Percentiles rank a stretch among this genome's conserved stretches.
Conservation (phyloP, 768 basidiomycete species). For the Pilatotrama ljubarskyi region DNA sequence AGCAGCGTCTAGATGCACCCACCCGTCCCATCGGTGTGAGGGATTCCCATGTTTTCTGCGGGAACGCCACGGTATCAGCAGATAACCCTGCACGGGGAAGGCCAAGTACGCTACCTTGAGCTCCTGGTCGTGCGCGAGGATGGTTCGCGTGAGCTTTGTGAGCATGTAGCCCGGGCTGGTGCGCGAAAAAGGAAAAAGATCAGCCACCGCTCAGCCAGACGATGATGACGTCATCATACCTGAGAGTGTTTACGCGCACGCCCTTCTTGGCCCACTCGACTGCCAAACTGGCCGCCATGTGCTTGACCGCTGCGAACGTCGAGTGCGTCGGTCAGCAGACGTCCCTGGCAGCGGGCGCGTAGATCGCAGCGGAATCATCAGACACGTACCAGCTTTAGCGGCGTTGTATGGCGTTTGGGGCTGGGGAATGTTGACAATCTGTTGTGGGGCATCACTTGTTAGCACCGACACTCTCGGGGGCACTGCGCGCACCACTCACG, state of each 20-base stretch:
- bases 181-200: constrained; percentile 5
- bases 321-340: constrained; percentile 10
- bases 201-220: constrained; percentile 2
- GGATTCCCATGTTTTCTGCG: constrained; percentile 78
- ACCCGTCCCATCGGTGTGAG: constrained; percentile 87
- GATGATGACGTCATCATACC: constrained; percentile 40
- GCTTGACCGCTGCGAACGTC: constrained; percentile 67
- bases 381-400: constrained; percentile 77
- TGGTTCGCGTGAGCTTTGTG: constrained; percentile 83
- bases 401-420: constrained; percentile 95
- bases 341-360: neutral
- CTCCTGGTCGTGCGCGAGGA: constrained; percentile 72
- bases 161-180: constrained; percentile 91
- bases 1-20: constrained; percentile 31
- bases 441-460: constrained; percentile 18
- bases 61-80: constrained; percentile 16
- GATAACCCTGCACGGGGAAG: constrained; percentile 2
- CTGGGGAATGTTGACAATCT: constrained; percentile 92
- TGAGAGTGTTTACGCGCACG: constrained; percentile 82
- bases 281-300: constrained; percentile 89
- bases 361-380: constrained; percentile 10
- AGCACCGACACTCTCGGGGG: constrained; percentile 13
- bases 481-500: constrained; percentile 43
- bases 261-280: constrained; percentile 95
- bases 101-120: constrained; percentile 57